Base-by-base conservation (phyloP, 345 rosid species). In the Aegle marmelos region DNA sequence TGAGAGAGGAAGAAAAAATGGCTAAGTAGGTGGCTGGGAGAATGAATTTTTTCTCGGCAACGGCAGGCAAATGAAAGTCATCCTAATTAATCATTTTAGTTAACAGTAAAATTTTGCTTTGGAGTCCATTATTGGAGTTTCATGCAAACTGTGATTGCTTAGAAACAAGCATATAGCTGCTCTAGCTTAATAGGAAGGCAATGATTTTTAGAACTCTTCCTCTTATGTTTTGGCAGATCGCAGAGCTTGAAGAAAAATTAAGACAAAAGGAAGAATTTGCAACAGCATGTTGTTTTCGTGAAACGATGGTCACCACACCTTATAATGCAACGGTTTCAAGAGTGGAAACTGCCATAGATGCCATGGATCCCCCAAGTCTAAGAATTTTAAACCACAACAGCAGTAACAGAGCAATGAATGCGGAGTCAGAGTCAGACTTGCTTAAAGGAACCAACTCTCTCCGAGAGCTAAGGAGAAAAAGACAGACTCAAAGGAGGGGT, bases 371-470 rank as follows among this genome's bases (percentile, higher is more conserved):
- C 22, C 70, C 76, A 45, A 75, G 59, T 70, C 64, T 48, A 19
- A 81, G 84, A 36, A 78, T 74, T 78, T 78, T 81, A 65, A 74
- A 73, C 56, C 68, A 79, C 31, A 45, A 62, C 30, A 28, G 53
- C 14, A 60, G 69, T 25, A 73, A 71, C 73, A 72, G 79, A 74
- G 66, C 72, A 53, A 59, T 28, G 28, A 73, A 60, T 31, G 22
- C 9, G 57, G 85, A 31, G 10, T 79, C 89, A 30, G 41, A 31
- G 68, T 72, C 75, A 25, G 72, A 68, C 11, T 81, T 87, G 66
- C 84, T 81, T 34, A 83, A 82, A 82, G 85, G 88, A 65, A 77
- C 84, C 1, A 85, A 83, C 11, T 76, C 90, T 9, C 82, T 85
- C 19, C 79, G 84, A 1, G 79, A 81, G 73, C 24, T 85, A 37